Conservation (phyloP, 2,329 filamentous ascomycete species). For the Bisporella sp. region DNA sequence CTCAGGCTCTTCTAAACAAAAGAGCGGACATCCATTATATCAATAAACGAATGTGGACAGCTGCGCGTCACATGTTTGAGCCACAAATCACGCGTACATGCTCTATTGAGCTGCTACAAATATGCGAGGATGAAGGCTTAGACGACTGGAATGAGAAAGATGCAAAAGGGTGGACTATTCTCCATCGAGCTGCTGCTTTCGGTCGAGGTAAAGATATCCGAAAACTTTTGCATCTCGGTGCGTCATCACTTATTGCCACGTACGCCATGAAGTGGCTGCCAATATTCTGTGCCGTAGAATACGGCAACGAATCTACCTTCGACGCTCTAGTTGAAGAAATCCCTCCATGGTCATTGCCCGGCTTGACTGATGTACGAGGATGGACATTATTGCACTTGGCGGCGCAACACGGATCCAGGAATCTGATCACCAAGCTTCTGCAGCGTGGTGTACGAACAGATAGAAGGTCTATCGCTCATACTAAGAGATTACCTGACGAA, state of each 20-base stretch:
- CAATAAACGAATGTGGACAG: background rate
- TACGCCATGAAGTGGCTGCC: background rate
- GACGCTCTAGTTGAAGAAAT: too few relatives aligned
- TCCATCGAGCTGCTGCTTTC: background rate
- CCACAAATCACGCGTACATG: background rate
- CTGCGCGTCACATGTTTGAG: background rate
- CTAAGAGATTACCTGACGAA: too few relatives aligned
- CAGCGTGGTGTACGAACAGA: too few relatives aligned
- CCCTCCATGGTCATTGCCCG: too few relatives aligned
- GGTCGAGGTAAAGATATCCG: background rate
- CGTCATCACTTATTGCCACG: background rate
- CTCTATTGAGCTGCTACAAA: background rate
- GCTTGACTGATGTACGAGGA: too few relatives aligned
- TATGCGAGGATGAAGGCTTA: background rate
- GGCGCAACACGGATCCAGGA: too few relatives aligned
- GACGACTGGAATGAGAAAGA: background rate
- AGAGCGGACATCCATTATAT: background rate
- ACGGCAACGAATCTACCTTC: background rate
- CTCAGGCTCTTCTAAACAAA: background rate
- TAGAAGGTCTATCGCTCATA: too few relatives aligned
- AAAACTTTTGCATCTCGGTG: background rate
- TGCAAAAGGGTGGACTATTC: background rate
- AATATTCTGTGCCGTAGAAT: background rate
- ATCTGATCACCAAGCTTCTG: too few relatives aligned
- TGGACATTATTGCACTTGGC: too few relatives aligned